These are phyloP conservation scores for Botrytis deweyae DNA, from an alignment of 2,329 filamentous ascomycete species.

Conservation along the genomic window DNA sequence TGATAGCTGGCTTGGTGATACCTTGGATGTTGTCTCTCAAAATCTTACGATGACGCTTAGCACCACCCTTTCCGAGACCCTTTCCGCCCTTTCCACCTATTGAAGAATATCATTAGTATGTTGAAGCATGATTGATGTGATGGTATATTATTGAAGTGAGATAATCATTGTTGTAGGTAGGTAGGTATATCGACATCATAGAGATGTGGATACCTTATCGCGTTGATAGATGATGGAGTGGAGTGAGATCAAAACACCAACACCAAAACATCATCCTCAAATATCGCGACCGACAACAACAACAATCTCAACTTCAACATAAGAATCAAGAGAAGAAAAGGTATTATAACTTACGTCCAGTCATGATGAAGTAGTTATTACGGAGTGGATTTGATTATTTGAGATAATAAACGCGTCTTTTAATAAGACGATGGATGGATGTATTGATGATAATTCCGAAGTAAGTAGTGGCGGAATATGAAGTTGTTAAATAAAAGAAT, in stretches of 20 bases:
- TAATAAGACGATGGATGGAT: slow-evolving; percentile 21
- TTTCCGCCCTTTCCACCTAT: slow-evolving; percentile 68
- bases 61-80: slow-evolving; percentile 96
- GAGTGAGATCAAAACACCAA: slow-evolving; percentile 5
- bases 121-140: slow-evolving; percentile 34
- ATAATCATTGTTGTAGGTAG: slow-evolving; percentile 7
- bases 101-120: background rate
- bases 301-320: slow-evolving; percentile 46
- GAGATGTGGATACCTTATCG: slow-evolving; percentile 18
- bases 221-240: slow-evolving; percentile 3
- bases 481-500: slow-evolving; percentile 10
- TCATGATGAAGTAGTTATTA: slow-evolving; percentile 49
- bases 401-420: slow-evolving; percentile 24
- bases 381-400: slow-evolving; percentile 31
- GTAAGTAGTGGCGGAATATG: slow-evolving; percentile 4
- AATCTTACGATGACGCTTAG: slow-evolving; percentile 99
- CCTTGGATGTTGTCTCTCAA: slow-evolving; percentile 99
- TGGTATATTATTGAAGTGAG: slow-evolving; percentile 60
- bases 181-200: slow-evolving; percentile 4
- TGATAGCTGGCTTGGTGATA: slow-evolving; percentile 98
- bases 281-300: slow-evolving; percentile 19
- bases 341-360: slow-evolving; percentile 53
- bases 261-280: background rate
- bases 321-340: slow-evolving; percentile 26
- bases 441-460: slow-evolving; percentile 23